A percentile compares a stretch with the other conserved stretches of the same genome.
These are phyloP conservation scores for Xylaria telfairii DNA, from an alignment of 495 filamentous ascomycete species.

Conservation along the genomic window DNA sequence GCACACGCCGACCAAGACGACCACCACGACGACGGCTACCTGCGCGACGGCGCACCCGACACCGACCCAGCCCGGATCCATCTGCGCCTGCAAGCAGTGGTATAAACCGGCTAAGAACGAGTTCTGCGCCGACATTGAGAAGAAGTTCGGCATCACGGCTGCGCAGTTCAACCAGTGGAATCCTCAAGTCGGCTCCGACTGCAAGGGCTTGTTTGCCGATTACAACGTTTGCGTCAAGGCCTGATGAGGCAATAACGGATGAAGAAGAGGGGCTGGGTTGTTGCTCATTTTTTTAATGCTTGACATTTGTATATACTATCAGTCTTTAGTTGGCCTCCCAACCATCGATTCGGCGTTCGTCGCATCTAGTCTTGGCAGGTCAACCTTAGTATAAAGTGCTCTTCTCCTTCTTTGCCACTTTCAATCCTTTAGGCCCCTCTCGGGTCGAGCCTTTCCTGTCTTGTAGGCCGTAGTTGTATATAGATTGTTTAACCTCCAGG, in stretches of 20 bases:
- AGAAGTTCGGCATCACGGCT: constrained; percentile 19
- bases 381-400: too few species aligned
- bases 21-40: neutral
- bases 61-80: neutral
- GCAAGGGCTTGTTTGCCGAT: constrained; percentile 24
- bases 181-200: constrained; percentile 27
- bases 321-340: too few species aligned
- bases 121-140: constrained; percentile 19
- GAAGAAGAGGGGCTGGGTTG: too few species aligned
- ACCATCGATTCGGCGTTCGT: too few species aligned
- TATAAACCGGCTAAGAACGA: constrained; percentile 11
- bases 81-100: constrained; percentile 6
- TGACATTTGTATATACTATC: too few species aligned
- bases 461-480: too few species aligned
- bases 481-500: too few species aligned
- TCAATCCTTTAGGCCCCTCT: too few species aligned
- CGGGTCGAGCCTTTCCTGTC: too few species aligned
- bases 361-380: too few species aligned
- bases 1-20: neutral
- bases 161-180: constrained; percentile 33
- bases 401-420: too few species aligned
- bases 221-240: constrained; percentile 21
- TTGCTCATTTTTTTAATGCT: too few species aligned
- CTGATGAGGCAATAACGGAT: neutral
- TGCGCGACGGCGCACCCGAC: neutral